Evolutionary conservation across 495 filamentous ascomycete genomes (phyloP).

Genomic region (Aspergillus egyptiacus): DNA sequence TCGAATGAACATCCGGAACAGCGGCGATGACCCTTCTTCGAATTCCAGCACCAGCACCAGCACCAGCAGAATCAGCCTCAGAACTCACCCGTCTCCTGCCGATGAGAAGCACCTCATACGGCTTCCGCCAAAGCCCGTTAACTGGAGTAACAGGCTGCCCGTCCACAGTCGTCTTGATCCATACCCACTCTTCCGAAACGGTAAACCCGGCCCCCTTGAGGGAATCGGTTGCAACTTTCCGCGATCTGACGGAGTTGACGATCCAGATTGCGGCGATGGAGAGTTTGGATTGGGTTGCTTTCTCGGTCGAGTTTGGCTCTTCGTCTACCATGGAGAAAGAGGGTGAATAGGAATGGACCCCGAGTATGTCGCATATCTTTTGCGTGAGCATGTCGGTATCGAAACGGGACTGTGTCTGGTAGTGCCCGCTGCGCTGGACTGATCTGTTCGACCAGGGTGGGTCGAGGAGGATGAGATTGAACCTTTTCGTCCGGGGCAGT

Average conservation of each 20-base stretch:
- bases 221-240: slow-evolving; percentile 51
- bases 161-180: slow-evolving; percentile 71
- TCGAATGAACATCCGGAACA: slow-evolving; percentile 86
- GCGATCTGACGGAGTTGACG: slow-evolving; percentile 66
- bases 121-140: slow-evolving; percentile 68
- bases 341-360: slow-evolving; percentile 17
- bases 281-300: background rate
- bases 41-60: slow-evolving; percentile 13
- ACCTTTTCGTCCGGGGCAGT: slow-evolving; percentile 34
- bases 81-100: slow-evolving; percentile 35
- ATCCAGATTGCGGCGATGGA: slow-evolving; percentile 68
- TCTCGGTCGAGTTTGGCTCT: background rate
- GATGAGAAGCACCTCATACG: slow-evolving; percentile 79
- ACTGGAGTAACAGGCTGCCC: slow-evolving; percentile 70
- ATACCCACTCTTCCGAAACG: slow-evolving; percentile 78
- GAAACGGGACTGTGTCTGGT: slow-evolving; percentile 47
- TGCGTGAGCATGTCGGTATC: slow-evolving; percentile 28
- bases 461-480: slow-evolving; percentile 80
- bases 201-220: slow-evolving; percentile 60
- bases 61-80: background rate
- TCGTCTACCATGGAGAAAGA: background rate
- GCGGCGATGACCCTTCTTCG: slow-evolving; percentile 59
- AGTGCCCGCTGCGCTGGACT: slow-evolving; percentile 62
- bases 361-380: slow-evolving; percentile 26
- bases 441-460: slow-evolving; percentile 95